Percentiles rank a stretch among this genome's conserved stretches.
phyloP scores from a whole-genome alignment of 768 basidiomycete species.

The Leccinum incarnatum region DNA sequence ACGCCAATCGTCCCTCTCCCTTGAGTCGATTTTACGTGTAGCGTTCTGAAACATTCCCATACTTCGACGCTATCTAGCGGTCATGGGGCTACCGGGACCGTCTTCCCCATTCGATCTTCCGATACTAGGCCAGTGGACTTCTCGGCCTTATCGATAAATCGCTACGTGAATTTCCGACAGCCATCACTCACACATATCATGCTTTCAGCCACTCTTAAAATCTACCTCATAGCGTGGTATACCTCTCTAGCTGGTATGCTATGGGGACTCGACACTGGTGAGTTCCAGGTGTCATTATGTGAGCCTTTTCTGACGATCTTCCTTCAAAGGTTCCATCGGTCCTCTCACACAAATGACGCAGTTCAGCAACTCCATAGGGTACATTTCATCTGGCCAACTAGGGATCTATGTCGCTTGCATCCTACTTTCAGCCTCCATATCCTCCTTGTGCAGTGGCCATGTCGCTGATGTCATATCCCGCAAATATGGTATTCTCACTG shows the following conservation, averaged over 20 bases:
- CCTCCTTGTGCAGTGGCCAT: slow-evolving; percentile 40
- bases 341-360: slow-evolving; percentile 47
- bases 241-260: slow-evolving; percentile 29
- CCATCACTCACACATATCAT: slow-evolving; percentile 1
- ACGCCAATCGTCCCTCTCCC: background rate
- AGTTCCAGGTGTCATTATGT: background rate
- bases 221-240: slow-evolving; percentile 27
- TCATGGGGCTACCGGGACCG: background rate
- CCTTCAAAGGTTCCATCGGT: slow-evolving; percentile 35
- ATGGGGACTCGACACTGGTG: slow-evolving; percentile 34
- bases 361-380: slow-evolving; percentile 38
- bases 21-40: background rate
- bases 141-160: background rate
- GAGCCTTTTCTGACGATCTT: background rate
- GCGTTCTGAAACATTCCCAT: background rate
- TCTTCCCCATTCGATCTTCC: background rate
- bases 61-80: background rate
- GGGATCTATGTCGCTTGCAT: slow-evolving; percentile 45
- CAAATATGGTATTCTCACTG: slow-evolving; percentile 43
- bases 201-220: slow-evolving; percentile 14
- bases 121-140: background rate
- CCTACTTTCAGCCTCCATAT: slow-evolving; percentile 40
- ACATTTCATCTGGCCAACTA: slow-evolving; percentile 36
- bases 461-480: slow-evolving; percentile 47
- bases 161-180: background rate